phyloP scores from a whole-genome alignment of 257 asterid species.

The Nicotiana undulata region DNA sequence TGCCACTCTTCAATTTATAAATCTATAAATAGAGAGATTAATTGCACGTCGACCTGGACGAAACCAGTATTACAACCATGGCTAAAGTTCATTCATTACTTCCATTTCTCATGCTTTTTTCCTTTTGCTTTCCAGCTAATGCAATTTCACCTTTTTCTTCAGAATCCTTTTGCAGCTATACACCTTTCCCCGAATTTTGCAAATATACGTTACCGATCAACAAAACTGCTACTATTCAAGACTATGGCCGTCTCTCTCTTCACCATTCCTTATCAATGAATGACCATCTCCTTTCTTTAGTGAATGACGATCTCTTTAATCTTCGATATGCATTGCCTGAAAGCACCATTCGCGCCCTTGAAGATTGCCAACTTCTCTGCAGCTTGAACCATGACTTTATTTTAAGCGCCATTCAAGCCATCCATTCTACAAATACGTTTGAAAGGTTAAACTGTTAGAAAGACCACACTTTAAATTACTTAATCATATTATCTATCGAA shows the following conservation, averaged over 20 bases:
- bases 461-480: too few relatives aligned
- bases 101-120: too few relatives aligned
- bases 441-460: not conserved
- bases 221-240: constrained; percentile 40
- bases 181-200: constrained; percentile 54
- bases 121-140: too few relatives aligned
- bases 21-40: too few relatives aligned
- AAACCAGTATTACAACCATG: too few relatives aligned
- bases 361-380: constrained; percentile 52
- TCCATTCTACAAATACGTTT: constrained; percentile 3
- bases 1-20: too few relatives aligned
- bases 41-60: too few relatives aligned
- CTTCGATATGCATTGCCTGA: constrained; percentile 5
- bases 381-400: constrained; percentile 43
- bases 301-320: constrained; percentile 11
- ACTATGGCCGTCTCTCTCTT: constrained; percentile 43
- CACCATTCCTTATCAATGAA: constrained; percentile 40
- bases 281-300: constrained; percentile 28
- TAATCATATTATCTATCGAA: too few relatives aligned
- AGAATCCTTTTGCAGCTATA: constrained; percentile 35
- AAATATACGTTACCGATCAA: constrained; percentile 29
- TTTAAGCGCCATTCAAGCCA: constrained; percentile 2
- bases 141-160: not conserved
- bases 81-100: too few relatives aligned
- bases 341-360: constrained; percentile 35